Evolutionary conservation across 169 alveolate genomes (phyloP), one percentile per base, ranked within the genome.

Genomic region (Plasmodium cynomolgi): DNA sequence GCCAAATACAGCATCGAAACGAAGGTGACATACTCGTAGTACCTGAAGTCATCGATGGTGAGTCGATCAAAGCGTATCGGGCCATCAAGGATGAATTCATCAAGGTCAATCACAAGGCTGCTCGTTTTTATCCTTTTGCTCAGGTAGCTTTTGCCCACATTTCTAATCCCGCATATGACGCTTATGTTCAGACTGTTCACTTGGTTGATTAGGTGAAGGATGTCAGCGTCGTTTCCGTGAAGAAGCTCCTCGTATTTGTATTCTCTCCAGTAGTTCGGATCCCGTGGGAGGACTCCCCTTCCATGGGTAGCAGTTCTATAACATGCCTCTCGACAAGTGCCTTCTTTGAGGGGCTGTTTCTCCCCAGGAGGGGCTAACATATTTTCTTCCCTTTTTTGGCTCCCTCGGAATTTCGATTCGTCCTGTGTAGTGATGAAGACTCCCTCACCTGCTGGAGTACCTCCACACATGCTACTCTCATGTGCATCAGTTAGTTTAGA

Each of bases 151-250:
- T 84, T 84, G 4, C 93, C 93, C 29, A 84, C 93, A 84, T 84
- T 84, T 39, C 93, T 23, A 37, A 84, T 84, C 17, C 93, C 93
- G 77, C 93, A 84, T 72, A 84, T 84, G 15, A 84, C 23, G 23
- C 34, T n/a, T 41, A 84, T 26, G 56, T 84, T 84, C 13, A 84
- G 74, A 26, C 15, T 23, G 31, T 84, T 84, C 33, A 84, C 33
- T 84, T 84, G 58, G 50, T 84, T 84, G n/a, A 73, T 9, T 44
- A 84, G 77, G 58, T 84, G 77, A 84, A n/a, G 37, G 2, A 84
- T 7, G 7, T 84, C 77, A 13, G 47, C 50, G 39, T 84, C 79
- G 77, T 84, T 37, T 73, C 41, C 75, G 33, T 68, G 31, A 0
- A 41, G 34, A 29, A 84, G 31, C 13, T 72, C 84, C 56, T 84